phyloP scores from a whole-genome alignment of 176 grass and related monocot species.

The Areca catechu region DNA sequence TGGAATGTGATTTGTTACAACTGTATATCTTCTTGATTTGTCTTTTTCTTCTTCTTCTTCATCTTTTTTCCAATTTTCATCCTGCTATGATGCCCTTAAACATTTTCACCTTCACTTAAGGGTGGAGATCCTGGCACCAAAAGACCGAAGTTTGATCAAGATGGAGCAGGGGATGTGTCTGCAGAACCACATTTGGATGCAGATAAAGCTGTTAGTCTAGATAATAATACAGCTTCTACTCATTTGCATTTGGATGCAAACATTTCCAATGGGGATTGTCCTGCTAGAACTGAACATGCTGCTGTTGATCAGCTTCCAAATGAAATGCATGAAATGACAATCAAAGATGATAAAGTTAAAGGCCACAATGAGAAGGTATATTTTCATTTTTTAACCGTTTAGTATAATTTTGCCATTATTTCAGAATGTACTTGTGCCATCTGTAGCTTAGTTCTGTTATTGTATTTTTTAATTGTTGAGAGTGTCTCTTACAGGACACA shows the following conservation, averaged over 20 bases:
- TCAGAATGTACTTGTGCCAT: not conserved
- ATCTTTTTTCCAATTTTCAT: not conserved
- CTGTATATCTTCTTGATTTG: not conserved
- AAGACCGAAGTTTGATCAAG: conserved; percentile 2
- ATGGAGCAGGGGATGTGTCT: conserved; percentile 4
- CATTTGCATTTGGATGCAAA: not conserved
- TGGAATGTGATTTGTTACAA: too few relatives aligned
- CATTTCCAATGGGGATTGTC: not conserved
- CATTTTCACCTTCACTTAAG: conserved; percentile 3
- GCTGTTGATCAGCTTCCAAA: conserved; percentile 3
- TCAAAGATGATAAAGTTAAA: conserved; percentile 16
- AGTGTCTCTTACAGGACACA: not conserved
- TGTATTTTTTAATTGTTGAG: not conserved
- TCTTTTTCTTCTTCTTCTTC: not conserved
- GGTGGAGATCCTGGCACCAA: conserved; percentile 5
- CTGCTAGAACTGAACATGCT: not conserved
- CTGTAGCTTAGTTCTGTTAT: not conserved
- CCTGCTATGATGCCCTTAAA: not conserved
- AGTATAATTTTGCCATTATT: not conserved
- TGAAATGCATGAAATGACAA: conserved; percentile 14
- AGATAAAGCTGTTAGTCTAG: not conserved
- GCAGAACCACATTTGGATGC: not conserved
- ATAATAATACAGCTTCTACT: not conserved
- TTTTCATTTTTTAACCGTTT: not conserved
- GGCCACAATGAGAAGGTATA: conserved; percentile 9